Evolutionary conservation across 768 basidiomycete genomes (phyloP).

Genomic region (Paxillus ammoniavirescens): DNA sequence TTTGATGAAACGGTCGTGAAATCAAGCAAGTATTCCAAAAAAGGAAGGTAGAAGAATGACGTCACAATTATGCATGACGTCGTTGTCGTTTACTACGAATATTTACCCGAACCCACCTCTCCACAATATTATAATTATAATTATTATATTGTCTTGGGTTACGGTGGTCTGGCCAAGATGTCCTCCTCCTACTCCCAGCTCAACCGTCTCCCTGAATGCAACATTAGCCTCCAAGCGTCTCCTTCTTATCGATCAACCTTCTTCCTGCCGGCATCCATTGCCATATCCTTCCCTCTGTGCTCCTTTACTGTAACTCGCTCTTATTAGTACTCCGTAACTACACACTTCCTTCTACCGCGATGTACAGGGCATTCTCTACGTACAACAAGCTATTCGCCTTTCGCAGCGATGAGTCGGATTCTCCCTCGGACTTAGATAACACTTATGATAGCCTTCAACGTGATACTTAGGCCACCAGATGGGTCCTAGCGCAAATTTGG

Average conservation of each 20-base stretch:
- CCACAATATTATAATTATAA: too few relatives aligned
- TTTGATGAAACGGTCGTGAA: slow-evolving; percentile 17
- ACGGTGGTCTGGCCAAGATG: too few relatives aligned
- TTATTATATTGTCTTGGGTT: too few relatives aligned
- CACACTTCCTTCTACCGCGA: background rate
- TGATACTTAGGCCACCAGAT: too few relatives aligned
- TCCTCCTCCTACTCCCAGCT: background rate
- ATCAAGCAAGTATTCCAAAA: slow-evolving; percentile 13
- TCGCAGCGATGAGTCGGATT: too few relatives aligned
- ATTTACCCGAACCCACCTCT: too few relatives aligned
- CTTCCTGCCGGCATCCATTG: slow-evolving; percentile 1
- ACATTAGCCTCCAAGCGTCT: background rate
- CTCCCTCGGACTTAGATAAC: too few relatives aligned
- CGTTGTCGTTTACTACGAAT: background rate
- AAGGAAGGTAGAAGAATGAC: slow-evolving; percentile 32
- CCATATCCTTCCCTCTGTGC: background rate
- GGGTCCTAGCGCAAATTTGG: too few relatives aligned
- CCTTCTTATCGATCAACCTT: slow-evolving; percentile 7
- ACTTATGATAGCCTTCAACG: too few relatives aligned
- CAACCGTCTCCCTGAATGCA: background rate
- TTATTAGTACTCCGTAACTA: background rate
- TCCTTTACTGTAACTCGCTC: background rate
- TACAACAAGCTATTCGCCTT: too few relatives aligned
- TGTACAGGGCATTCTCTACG: too few relatives aligned
- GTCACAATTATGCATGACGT: slow-evolving; percentile 17